Evolutionary conservation across 2,329 filamentous ascomycete genomes (phyloP).

Genomic region (Sclerotinia glacialis): DNA sequence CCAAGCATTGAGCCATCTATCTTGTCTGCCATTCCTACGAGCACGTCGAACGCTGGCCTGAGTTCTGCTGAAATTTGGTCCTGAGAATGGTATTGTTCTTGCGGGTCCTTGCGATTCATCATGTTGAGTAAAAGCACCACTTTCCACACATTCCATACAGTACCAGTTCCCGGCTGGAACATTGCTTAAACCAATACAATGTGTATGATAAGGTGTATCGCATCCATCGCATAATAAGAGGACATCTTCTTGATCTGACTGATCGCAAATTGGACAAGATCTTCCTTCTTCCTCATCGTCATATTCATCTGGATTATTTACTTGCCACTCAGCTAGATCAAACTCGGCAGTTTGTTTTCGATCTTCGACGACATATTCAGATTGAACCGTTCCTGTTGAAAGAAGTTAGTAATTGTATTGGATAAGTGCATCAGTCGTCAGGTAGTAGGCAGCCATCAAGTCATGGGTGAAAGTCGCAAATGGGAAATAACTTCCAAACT

Average conservation of each 20-base stretch:
- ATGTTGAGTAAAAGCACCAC: not conserved
- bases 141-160: constrained; percentile 72
- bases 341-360: constrained; percentile 89
- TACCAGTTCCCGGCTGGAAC: constrained; percentile 83
- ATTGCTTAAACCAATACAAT: constrained; percentile 79
- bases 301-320: constrained; percentile 61
- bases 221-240: constrained; percentile 90
- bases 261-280: constrained; percentile 82
- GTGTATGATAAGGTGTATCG: constrained; percentile 84
- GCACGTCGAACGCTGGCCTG: constrained; percentile 53
- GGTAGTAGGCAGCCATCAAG: not conserved
- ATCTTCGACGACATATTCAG: constrained; percentile 67
- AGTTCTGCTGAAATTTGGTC: constrained; percentile 47
- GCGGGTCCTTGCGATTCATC: constrained; percentile 1
- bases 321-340: constrained; percentile 70
- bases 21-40: constrained; percentile 63
- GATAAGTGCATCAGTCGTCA: constrained; percentile 1
- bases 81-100: constrained; percentile 17
- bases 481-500: not conserved
- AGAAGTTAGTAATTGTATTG: constrained; percentile 24
- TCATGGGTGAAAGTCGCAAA: not conserved
- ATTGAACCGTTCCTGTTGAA: constrained; percentile 51
- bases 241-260: constrained; percentile 75
- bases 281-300: constrained; percentile 65
- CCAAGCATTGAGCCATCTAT: constrained; percentile 88